Evolutionary conservation across 2,329 filamentous ascomycete genomes (phyloP), one percentile per base, ranked within the genome.

Genomic region (Ceratocystiopsis sp.): DNA sequence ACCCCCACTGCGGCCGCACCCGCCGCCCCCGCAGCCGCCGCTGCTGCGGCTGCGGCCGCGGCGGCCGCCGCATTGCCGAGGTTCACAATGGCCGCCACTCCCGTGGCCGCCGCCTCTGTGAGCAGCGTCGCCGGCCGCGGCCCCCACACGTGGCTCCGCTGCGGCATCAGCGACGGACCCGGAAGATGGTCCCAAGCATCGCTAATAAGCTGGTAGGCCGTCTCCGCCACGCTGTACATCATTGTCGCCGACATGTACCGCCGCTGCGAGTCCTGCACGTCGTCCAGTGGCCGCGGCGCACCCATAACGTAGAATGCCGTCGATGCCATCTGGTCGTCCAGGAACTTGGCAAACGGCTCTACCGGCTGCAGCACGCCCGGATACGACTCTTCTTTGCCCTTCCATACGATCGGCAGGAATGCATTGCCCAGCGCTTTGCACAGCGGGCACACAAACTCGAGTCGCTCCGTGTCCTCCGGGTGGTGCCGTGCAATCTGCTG

Each of bases 391-490:
- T 93, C 84, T 54, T 93, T 80, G 21, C 83, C 83, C 57, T 87
- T 93, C 91, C 91, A 98, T 35, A 93, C 78, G 48, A 98, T 85
- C 0, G 93, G 93, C 35, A 98, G 60, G 62, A 98, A 98, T 0
- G 84, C 75, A 56, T 98, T 98, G 3, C 91, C 91, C 1, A 98
- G 69, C 4, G 91, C 93, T 61, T 98, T 98, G 66, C 91, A 98
- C 1, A 98, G 68, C 1, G 91, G 91, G 52, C 91, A 98, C 43
- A 96, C 83, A 58, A 98, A 98, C 54, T 98, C 91, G 49, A 93
- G 82, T 37, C 74, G 67, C 17, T 72, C 68, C 2, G 84, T 70
- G 44, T 79, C 73, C 57, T 98, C 93, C 0, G 91, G 91, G 53
- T 96, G 91, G 53, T 94, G 84, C 14, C 91, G 75, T 9, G 91